A percentile compares a stretch with the other conserved stretches of the same genome.
Conservation (phyloP, 352 stramenopile species). For the Globisporangium paddicum region DNA sequence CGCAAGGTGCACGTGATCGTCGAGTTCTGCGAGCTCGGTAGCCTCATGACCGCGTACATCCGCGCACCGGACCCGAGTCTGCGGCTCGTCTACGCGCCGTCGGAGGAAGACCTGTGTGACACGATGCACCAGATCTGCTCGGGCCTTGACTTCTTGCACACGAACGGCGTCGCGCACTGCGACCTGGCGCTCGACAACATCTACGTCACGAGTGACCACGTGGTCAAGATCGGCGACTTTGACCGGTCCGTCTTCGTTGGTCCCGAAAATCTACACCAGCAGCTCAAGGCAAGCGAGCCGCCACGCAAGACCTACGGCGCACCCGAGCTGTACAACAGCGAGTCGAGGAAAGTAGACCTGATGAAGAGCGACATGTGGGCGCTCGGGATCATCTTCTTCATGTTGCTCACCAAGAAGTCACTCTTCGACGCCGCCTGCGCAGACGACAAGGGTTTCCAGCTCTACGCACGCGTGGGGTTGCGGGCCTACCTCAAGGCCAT, state of each 20-base stretch:
- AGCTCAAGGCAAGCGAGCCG: conserved; percentile 18
- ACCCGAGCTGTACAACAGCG: conserved; percentile 38
- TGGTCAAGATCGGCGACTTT: conserved; percentile 70
- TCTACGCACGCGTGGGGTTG: conserved; percentile 41
- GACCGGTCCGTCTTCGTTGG: conserved; percentile 55
- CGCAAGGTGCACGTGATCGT: conserved; percentile 50
- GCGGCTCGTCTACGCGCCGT: conserved; percentile 8
- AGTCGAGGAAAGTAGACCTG: conserved; percentile 28
- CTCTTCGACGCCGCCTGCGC: conserved; percentile 40
- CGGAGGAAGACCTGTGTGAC: conserved; percentile 42
- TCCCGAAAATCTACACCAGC: conserved; percentile 33
- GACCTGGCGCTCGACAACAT: conserved; percentile 75
- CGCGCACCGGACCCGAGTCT: background rate
- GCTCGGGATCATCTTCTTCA: conserved; percentile 52
- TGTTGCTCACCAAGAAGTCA: conserved; percentile 51
- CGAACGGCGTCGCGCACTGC: conserved; percentile 52
- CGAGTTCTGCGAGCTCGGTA: conserved; percentile 61
- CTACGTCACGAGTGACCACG: conserved; percentile 51
- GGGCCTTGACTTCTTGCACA: conserved; percentile 46
- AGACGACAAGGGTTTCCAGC: conserved; percentile 50
- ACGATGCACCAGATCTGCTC: conserved; percentile 86
- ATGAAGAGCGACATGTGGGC: conserved; percentile 57
- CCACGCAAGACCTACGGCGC: conserved; percentile 47
- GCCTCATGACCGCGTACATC: conserved; percentile 48
- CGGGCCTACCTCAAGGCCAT: conserved; percentile 52